These are phyloP conservation scores for Pythium sp. DNA, from an alignment of 352 stramenopile genomes.

Conservation along the genomic window DNA sequence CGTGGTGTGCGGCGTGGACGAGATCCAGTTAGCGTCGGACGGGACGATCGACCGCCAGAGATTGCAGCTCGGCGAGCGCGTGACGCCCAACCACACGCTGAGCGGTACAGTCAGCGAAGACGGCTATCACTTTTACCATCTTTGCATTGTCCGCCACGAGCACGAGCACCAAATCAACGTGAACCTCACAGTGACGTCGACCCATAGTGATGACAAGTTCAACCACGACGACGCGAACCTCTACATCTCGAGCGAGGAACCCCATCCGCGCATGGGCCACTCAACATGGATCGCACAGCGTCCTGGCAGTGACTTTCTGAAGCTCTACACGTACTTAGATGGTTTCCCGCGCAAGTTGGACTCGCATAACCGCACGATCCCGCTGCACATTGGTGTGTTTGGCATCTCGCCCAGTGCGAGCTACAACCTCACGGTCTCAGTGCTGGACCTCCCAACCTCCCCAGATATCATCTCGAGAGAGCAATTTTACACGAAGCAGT, in stretches of 20 bases:
- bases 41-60: conserved; percentile 51
- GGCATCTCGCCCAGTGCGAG: conserved; percentile 30
- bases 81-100: conserved; percentile 64
- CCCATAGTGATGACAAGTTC: not conserved
- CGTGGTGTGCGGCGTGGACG: conserved; percentile 44
- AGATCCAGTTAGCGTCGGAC: conserved; percentile 71
- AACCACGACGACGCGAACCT: conserved; percentile 53
- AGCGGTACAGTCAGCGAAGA: conserved; percentile 52
- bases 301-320: conserved; percentile 49
- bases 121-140: conserved; percentile 67
- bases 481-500: conserved; percentile 56
- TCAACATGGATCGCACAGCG: conserved; percentile 72
- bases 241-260: conserved; percentile 65
- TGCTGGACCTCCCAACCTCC: conserved; percentile 57
- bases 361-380: conserved; percentile 41
- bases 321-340: conserved; percentile 75
- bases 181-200: conserved; percentile 35
- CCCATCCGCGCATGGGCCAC: conserved; percentile 58
- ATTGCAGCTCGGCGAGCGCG: conserved; percentile 44
- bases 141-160: conserved; percentile 71
- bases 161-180: conserved; percentile 77
- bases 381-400: conserved; percentile 71
- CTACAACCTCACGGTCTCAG: conserved; percentile 56
- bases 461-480: conserved; percentile 44
- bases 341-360: conserved; percentile 64